These are phyloP conservation scores for Cornus suecica DNA, from an alignment of 148 eudicot species.

Conservation along the genomic window DNA sequence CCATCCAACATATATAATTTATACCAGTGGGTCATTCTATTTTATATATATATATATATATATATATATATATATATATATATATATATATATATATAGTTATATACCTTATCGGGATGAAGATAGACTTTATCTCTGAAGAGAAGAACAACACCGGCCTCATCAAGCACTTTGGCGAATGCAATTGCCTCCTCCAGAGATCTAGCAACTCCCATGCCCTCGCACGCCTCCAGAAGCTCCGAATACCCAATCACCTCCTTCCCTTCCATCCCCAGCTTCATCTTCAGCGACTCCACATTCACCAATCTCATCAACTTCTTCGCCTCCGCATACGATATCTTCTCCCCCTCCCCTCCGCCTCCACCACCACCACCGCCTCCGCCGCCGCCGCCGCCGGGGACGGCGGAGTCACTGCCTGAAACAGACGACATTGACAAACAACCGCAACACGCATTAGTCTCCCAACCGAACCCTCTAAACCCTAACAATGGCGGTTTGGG, in stretches of 20 bases:
- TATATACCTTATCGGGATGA: constrained; percentile 81
- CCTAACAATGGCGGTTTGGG: constrained; percentile 14
- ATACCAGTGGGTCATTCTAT: not conserved
- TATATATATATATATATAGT: not conserved
- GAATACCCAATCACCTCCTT: constrained; percentile 64
- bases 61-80: too few relatives aligned
- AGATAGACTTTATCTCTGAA: constrained; percentile 81
- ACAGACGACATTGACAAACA: constrained; percentile 7
- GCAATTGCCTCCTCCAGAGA: constrained; percentile 56
- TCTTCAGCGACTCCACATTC: constrained; percentile 72
- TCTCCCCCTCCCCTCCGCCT: constrained; percentile 16
- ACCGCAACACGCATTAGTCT: not conserved
- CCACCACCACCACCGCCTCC: constrained; percentile 8
- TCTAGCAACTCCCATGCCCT: constrained; percentile 64
- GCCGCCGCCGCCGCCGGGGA: not conserved
- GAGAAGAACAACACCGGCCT: constrained; percentile 86
- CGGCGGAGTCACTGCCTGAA: not conserved
- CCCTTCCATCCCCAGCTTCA: constrained; percentile 57
- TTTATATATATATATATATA: too few relatives aligned
- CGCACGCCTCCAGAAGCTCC: constrained; percentile 61
- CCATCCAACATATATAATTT: not conserved
- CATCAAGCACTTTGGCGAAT: constrained; percentile 68
- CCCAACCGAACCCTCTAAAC: not conserved
- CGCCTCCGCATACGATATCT: constrained; percentile 56
- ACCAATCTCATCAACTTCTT: constrained; percentile 77